Evolutionary conservation across 1,284 basidiomycete species (phyloP), one percentile per base, ranked within the genome.

Genomic region (Rhodofomes roseus): DNA sequence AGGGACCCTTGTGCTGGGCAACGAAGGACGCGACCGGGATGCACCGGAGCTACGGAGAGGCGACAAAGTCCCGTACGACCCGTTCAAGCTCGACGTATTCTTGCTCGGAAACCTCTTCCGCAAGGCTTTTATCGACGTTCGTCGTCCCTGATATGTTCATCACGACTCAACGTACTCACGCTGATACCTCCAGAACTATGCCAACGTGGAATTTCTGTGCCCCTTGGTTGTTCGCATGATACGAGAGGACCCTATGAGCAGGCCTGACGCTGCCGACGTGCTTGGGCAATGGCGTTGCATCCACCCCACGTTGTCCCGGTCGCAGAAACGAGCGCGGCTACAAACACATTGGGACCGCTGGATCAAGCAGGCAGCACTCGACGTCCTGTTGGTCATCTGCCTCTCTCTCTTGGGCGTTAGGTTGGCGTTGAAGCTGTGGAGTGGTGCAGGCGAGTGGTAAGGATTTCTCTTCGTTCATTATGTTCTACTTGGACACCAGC

Each of bases 41-140:
- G 66, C 65, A 3, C 72, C 72, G 0, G 71, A 73, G 46, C 57
- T 72, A 0, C 70, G 66, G 0, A 25, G 56, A 0, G 43, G 46
- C 0, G 54, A 63, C 46, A 48, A 27, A 16, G 22, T 48, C 1
- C 68, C 70, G 0, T 71, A 74, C 50, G 72, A 74, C 50, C 70
- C 72, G 3, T 73, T 73, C 66, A 70, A 70, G 50, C 60, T 66
- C 3, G 70, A 71, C 44, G 61, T 74, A 11, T 73, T 65, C 58
- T 27, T 48, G 4, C 64, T 67, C 5, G 71, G 72, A 7, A 65
- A 71, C 41, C n/a, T 65, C 2, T 61, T 70, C 12, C 60, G 56
- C 27, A 8, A 36, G 12, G 31, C 59, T 44, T 54, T 70, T 34
- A 31, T 48, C 27, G 14, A 48, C 4, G 46, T 48, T 5, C 23